Evolutionary conservation across 768 basidiomycete genomes (phyloP), one percentile per base, ranked within the genome.

Genomic region (Boletus coccyginus): DNA sequence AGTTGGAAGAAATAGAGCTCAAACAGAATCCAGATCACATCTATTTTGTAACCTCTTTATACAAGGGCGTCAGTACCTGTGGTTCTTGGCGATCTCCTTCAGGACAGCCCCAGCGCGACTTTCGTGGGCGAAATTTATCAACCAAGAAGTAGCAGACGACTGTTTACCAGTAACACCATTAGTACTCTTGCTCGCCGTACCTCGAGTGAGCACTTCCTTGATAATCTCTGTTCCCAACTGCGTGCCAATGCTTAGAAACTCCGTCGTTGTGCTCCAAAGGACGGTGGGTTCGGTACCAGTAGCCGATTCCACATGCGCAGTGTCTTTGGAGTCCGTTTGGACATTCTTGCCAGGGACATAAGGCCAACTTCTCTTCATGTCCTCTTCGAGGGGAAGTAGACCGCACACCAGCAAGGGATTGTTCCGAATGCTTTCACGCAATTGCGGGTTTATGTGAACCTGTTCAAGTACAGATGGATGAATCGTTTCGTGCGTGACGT

Each of bases 401-500:
- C 63, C 7, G 43, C 61, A 67, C 16, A 88, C 59, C 4, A 87
- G 60, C 7, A 69, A 65, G 3, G 81, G 81, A 55, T 81, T 66
- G n/a, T 71, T 65, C 41, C 68, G 62, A 21, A 87, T 48, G 14
- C 64, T 68, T 16, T 67, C 59, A 16, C 57, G 61, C 32, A 86
- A 60, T 17, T 69, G 62, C 6, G 75, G 68, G 47, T 67, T 61
- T 8, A 77, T 58, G 16, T 63, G 55, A 5, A 58, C 62, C 60
- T 84, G 86, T 36, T 77, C 67, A 38, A 82, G 62, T 2, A 83
- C 84, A 14, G 87, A 88, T 5, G 80, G 71, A 59, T 88, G 87
- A 38, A 88, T 79, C 1, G 67, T 76, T 70, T 90, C 87, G 46
- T 82, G 75, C 0, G 86, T 86, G 5, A 76, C 56, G 24, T 77